Conservation (phyloP, 768 basidiomycete genomes). For the Suillus paluster region DNA sequence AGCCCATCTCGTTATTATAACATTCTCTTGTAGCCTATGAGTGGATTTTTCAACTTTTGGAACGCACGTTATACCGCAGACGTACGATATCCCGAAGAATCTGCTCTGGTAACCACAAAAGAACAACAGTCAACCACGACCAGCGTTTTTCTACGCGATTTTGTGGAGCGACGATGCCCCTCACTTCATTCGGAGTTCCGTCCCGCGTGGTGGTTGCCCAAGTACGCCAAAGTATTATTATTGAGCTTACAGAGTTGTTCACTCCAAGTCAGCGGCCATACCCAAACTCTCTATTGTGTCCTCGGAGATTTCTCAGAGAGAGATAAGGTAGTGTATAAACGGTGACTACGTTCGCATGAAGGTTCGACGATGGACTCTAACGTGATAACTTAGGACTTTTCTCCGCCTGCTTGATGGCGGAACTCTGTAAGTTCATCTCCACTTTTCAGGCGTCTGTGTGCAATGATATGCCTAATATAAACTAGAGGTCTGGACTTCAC, state of each 20-base stretch:
- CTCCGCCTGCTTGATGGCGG: slow-evolving; percentile 36
- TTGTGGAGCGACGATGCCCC: slow-evolving; percentile 36
- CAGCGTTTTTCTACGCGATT: slow-evolving; percentile 29
- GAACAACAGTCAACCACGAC: slow-evolving; percentile 15
- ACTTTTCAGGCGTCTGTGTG: slow-evolving; percentile 1
- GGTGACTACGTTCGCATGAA: slow-evolving; percentile 15
- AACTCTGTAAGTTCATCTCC: slow-evolving; percentile 32
- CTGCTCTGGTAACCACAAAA: slow-evolving; percentile 24
- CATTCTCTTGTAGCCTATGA: slow-evolving; percentile 19
- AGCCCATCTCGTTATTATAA: neutral
- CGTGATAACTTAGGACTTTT: slow-evolving; percentile 22
- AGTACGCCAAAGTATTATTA: slow-evolving; percentile 19
- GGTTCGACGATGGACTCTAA: slow-evolving; percentile 15
- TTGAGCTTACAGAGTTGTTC: slow-evolving; percentile 14
- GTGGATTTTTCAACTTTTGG: slow-evolving; percentile 19
- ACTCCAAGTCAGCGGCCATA: slow-evolving; percentile 31
- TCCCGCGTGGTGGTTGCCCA: slow-evolving; percentile 39
- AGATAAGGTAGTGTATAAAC: slow-evolving; percentile 36
- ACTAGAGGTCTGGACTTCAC: slow-evolving; percentile 39
- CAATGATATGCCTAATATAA: neutral
- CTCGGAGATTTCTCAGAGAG: slow-evolving; percentile 35
- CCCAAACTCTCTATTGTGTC: slow-evolving; percentile 37
- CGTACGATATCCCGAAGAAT: slow-evolving; percentile 24
- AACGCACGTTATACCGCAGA: slow-evolving; percentile 17
- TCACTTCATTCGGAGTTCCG: slow-evolving; percentile 30